A percentile compares a stretch with the other conserved stretches of the same genome.
phyloP scores from a whole-genome alignment of 1,139 yeast genomes.

The Geotrichum histeridarum region DNA sequence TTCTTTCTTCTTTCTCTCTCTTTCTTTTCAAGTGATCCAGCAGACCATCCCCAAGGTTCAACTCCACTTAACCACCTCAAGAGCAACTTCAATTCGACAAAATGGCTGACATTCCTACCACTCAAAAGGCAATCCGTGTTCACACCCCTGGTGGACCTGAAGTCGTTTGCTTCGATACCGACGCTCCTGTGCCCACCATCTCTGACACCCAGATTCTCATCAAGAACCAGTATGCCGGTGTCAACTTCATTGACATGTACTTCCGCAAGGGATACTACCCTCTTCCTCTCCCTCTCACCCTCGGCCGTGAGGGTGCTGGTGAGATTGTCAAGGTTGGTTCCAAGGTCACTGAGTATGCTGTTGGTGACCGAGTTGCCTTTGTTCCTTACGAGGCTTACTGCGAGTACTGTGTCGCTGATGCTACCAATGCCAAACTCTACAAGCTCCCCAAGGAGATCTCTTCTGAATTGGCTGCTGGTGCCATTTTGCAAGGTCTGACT shows the following conservation, averaged over 20 bases:
- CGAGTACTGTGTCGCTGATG: constrained; percentile 53
- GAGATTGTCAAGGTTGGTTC: constrained; percentile 62
- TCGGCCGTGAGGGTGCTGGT: constrained; percentile 88
- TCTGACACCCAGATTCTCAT: constrained; percentile 55
- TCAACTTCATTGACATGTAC: constrained; percentile 78
- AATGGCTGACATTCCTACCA: constrained; percentile 43
- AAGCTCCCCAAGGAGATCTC: constrained; percentile 48
- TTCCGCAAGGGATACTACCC: constrained; percentile 76
- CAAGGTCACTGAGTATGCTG: constrained; percentile 49
- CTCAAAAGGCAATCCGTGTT: constrained; percentile 56
- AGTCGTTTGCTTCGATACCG: constrained; percentile 45
- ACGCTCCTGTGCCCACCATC: constrained; percentile 56
- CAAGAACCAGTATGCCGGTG: constrained; percentile 68
- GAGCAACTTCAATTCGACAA: not conserved
- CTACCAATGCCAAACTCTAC: constrained; percentile 32
- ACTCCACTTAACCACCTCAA: not conserved
- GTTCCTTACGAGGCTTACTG: constrained; percentile 54
- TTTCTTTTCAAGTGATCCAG: not conserved
- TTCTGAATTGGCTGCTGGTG: constrained; percentile 55
- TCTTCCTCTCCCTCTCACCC: constrained; percentile 50
- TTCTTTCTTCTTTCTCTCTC: not conserved
- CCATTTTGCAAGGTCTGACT: constrained; percentile 69
- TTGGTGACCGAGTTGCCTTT: constrained; percentile 73
- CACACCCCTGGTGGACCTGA: constrained; percentile 55
- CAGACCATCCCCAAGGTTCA: not conserved